Base-by-base conservation (phyloP, 345 rosid genomes). In the Gossypium sturtianum region DNA sequence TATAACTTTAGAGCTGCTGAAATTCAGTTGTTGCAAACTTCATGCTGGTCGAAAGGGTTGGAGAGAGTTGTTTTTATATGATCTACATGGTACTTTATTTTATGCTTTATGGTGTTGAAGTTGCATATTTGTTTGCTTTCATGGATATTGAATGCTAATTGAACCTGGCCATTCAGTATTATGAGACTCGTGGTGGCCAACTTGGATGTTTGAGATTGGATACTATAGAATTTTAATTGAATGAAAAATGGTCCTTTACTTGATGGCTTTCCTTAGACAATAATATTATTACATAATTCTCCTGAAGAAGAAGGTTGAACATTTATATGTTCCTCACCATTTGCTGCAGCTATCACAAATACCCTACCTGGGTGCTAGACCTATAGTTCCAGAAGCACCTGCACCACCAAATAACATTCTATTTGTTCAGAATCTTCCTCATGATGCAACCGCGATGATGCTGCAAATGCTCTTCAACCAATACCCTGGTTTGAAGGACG, bases 351-450 rank as follows among this genome's bases (percentile, higher is more conserved):
- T 60, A 60, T 27, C 64, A 25, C 64, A 60, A 27, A 9, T 60
- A 60, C 64, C 43, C 43, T 60, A 60, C 64, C 64, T 60, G 64
- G 64, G 64, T 27, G 41, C 64, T 60, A 60, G 43, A 60, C 64
- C 64, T 12, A 13, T 25, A 25, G 41, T 60, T 27, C 41, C 64
- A 0, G 64, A 60, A 25, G 41, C 41, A 25, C 64, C 64, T 12
- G 64, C 64, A 15, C 41, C 64, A 13, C 64, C 64, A 60, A 60
- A 60, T 60, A 60, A 12, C 63, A 59, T 59, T 59, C 63, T 59
- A 34, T 59, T 59, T 23, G 12, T 59, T 59, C 63, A 59, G 38
- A 59, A 59, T 59, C 63, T 59, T 59, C 63, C 63, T 23, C 63
- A 59, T 23, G 63, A 59, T 59, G 63, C 63, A 4, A 59, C 63